Percentiles rank a stretch among this genome's conserved stretches.
These are phyloP conservation scores for Orbilia brochopaga DNA, from an alignment of 2,329 filamentous ascomycete genomes.

Conservation along the genomic window DNA sequence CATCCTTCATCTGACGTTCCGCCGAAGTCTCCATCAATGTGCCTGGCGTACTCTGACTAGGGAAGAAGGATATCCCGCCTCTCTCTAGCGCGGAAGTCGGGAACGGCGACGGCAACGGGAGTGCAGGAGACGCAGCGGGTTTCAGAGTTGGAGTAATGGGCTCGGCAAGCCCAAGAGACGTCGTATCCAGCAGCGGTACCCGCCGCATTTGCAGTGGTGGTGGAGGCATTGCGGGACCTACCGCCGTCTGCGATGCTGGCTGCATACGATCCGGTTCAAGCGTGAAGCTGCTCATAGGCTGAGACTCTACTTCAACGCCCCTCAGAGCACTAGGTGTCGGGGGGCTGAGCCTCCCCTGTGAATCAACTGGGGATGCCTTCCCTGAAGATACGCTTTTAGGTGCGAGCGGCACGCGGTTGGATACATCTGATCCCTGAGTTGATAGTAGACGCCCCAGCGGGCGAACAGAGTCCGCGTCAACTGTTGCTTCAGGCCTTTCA, in stretches of 20 bases:
- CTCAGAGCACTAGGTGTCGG: constrained; percentile 13
- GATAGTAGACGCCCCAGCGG: constrained; percentile 11
- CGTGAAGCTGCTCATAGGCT: constrained; percentile 44
- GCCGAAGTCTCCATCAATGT: constrained; percentile 6
- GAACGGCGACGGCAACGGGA: constrained; percentile 41
- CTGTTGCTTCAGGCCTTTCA: not conserved
- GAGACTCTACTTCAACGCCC: constrained; percentile 19
- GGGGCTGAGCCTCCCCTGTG: not conserved
- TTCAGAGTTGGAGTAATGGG: constrained; percentile 34
- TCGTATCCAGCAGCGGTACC: constrained; percentile 24
- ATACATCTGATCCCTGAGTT: constrained; percentile 15
- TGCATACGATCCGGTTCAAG: constrained; percentile 12
- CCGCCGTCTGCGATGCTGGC: constrained; percentile 2
- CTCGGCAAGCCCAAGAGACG: constrained; percentile 9
- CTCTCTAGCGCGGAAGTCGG: constrained; percentile 32
- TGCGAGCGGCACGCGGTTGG: not conserved
- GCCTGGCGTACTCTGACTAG: constrained; percentile 32
- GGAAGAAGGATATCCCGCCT: constrained; percentile 26
- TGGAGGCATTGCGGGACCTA: constrained; percentile 22
- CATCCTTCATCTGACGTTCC: not conserved
- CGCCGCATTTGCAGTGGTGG: constrained; percentile 11
- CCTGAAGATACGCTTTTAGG: not conserved
- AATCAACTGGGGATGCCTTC: not conserved
- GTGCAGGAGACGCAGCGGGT: constrained; percentile 28
- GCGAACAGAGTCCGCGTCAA: not conserved